Evolutionary conservation across 2,329 filamentous ascomycete species (phyloP), one percentile per base, ranked within the genome.

Genomic region (Aspergillus terreus): DNA sequence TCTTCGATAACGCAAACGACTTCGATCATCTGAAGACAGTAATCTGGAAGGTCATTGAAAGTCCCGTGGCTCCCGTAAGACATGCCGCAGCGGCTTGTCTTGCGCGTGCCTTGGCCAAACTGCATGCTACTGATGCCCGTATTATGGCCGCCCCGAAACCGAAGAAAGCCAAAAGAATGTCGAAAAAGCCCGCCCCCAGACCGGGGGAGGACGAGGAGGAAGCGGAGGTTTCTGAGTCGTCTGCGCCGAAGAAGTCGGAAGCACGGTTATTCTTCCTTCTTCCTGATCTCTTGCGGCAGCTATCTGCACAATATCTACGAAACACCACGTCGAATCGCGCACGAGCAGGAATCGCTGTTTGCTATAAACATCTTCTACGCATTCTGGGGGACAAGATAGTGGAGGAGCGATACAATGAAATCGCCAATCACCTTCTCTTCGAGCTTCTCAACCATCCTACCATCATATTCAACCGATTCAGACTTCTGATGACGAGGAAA

Each of bases 11-110:
- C 64, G 84, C 87, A 12, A 86, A 81, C 67, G 94, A 99, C 66
- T 96, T 95, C 64, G 94, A 99, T 60, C 90, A 88, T 67, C 73
- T 97, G 17, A 91, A 92, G 70, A 82, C 82, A 32, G 83, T 87
- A 5, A 76, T 95, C 14, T 94, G 91, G 81, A 97, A 95, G 71
- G 82, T 87, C 0, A 86, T 95, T 53, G 94, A 99, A 61, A 92
- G 86, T 33, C 72, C 84, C 1, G 88, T 86, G 45, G 74, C 85
- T 0, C 80, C 85, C 25, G 90, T 95, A 47, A 83, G 94, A 54
- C 88, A 92, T 70, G 89, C 92, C 2, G 90, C 90, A 3, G 92
- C 91, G 6, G 88, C 90, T 50, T 92, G 89, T 66, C 78, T 97
- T 52, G 88, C 91, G 9, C 84, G 90, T 54, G 83, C 85, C n/a